A percentile compares a stretch with the other conserved stretches of the same genome.
phyloP scores from a whole-genome alignment of 1,139 yeast species.

The Taiozyma onychis region DNA sequence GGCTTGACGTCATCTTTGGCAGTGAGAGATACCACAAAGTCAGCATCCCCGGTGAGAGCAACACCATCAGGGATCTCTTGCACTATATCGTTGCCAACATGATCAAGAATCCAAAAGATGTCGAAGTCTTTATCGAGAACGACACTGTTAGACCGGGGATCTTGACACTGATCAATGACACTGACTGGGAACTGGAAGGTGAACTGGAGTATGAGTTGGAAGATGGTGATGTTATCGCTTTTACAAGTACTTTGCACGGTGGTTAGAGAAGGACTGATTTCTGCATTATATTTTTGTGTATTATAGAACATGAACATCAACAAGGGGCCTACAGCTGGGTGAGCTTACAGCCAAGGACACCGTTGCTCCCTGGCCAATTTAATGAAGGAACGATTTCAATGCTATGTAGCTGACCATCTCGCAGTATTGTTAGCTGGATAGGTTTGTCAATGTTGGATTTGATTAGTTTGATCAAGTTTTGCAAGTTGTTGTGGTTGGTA shows the following conservation, averaged over 20 bases:
- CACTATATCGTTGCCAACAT: slow-evolving; percentile 47
- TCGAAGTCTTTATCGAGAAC: slow-evolving; percentile 75
- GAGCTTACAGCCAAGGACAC: not conserved
- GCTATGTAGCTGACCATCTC: not conserved
- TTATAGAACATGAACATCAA: not conserved
- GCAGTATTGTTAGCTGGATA: not conserved
- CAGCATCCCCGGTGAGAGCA: slow-evolving; percentile 3
- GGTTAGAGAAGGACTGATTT: slow-evolving; percentile 42
- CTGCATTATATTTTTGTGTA: slow-evolving; percentile 25
- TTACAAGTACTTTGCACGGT: slow-evolving; percentile 93
- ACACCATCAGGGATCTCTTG: slow-evolving; percentile 34
- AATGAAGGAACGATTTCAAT: not conserved
- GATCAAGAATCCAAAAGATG: slow-evolving; percentile 56
- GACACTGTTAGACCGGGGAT: slow-evolving; percentile 81
- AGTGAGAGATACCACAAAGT: slow-evolving; percentile 6
- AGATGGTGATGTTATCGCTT: slow-evolving; percentile 71
- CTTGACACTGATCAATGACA: slow-evolving; percentile 83
- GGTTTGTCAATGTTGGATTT: slow-evolving; percentile 2
- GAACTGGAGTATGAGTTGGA: slow-evolving; percentile 75
- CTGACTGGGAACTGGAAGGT: slow-evolving; percentile 97
- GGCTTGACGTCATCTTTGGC: slow-evolving; percentile 13
- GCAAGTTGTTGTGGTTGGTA: slow-evolving; percentile 15
- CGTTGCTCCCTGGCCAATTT: not conserved
- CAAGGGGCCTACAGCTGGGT: not conserved
- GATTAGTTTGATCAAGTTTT: slow-evolving; percentile 32